Percentiles rank a stretch among this genome's conserved stretches.
These are phyloP conservation scores for Hortaea sp. DNA, from an alignment of 2,329 filamentous ascomycete species.

Conservation along the genomic window DNA sequence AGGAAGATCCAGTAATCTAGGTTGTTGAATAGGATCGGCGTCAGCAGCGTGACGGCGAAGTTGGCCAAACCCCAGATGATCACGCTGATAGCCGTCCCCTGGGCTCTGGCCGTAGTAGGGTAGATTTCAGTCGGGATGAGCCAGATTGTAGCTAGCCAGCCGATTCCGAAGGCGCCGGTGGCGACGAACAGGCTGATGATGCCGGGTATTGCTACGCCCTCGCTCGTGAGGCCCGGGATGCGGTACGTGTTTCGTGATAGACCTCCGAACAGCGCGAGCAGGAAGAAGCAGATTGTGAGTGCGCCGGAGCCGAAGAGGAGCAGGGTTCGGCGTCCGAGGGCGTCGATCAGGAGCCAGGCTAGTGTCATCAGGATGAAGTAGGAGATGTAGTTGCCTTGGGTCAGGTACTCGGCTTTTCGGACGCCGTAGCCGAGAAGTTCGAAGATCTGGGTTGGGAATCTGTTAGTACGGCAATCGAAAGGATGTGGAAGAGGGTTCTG, in stretches of 20 bases:
- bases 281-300: conserved; percentile 40
- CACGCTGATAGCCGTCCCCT: conserved; percentile 46
- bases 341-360: conserved; percentile 50
- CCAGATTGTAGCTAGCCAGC: conserved; percentile 51
- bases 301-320: conserved; percentile 44
- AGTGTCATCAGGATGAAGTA: conserved; percentile 54
- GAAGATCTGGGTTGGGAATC: conserved; percentile 49
- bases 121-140: conserved; percentile 51
- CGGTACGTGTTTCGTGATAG: conserved; percentile 34
- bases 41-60: conserved; percentile 47
- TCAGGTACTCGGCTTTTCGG: conserved; percentile 44
- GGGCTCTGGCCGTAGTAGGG: conserved; percentile 44
- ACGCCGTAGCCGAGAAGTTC: conserved; percentile 48
- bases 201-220: conserved; percentile 41
- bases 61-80: conserved; percentile 49
- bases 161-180: conserved; percentile 51
- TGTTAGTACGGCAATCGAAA: not conserved
- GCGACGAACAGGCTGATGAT: conserved; percentile 45
- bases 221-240: conserved; percentile 23
- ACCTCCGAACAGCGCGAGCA: conserved; percentile 43
- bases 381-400: conserved; percentile 50
- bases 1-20: conserved; percentile 49
- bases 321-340: conserved; percentile 43
- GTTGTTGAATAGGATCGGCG: conserved; percentile 51
- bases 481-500: not conserved